Evolutionary conservation across 306 rosid species (phyloP), one percentile per base, ranked within the genome.

Genomic region (Inga laurina): DNA sequence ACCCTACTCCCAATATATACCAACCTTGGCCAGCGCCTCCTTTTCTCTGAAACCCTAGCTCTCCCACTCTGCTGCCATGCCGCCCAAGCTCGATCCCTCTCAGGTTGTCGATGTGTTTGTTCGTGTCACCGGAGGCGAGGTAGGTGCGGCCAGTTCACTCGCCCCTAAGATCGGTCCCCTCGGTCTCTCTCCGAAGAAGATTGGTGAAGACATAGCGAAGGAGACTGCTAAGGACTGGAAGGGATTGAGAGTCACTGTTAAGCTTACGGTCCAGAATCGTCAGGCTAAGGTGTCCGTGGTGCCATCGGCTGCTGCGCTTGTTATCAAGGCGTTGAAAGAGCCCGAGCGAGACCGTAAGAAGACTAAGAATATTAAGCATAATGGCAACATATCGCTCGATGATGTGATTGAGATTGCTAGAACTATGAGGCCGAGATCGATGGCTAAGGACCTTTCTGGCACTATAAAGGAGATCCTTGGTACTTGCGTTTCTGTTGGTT

Each of bases 181-280:
- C 39, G 98, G 98, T 82, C 97, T 94, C 65, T 94, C 98, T 3
- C 98, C 98, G 0, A 94, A 94, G 84, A 94, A 94, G 90, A 91
- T 94, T 77, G 98, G 98, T 84, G 98, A 94, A 84, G 98, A 94
- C 77, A 94, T 94, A 11, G 98, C 98, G 4, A 94, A 94, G 82
- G 98, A 94, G 75, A 94, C 98, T 0, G 98, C 98, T 0, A 94
- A 94, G 87, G 98, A 94, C 82, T 94, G 98, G 98, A 94, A 94
- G 90, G 98, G 98, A 0, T 90, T 94, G 2, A 79, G 98, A 0
- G 98, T 94, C 2, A 94, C 98, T 9, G 98, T 95, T 21, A 93
- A 95, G 86, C 97, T 95, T 24, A 95, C 98, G 1, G 98, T 95
- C 3, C 98, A 95, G 89, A 93, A 95, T 70, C 97, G 98, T 67